Conservation (phyloP, 1,284 basidiomycete species). For the Naganishia sp. region DNA sequence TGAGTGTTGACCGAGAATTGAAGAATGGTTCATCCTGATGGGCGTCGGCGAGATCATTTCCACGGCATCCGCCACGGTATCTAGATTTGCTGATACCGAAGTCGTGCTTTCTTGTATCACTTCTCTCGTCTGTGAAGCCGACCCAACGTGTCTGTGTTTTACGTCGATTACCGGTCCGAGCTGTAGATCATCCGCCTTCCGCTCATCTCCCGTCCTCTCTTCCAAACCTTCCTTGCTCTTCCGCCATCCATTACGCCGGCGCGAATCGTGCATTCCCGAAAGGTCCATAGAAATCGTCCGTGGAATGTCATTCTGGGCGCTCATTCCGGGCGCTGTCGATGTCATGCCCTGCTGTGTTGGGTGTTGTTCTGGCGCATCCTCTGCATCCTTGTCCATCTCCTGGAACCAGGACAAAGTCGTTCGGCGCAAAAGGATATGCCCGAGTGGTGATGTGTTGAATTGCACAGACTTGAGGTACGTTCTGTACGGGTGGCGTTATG, state of each 20-base stretch:
- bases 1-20: neutral
- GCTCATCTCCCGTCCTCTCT: neutral
- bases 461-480: too few relatives aligned
- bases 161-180: neutral
- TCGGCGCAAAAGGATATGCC: too few relatives aligned
- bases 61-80: neutral
- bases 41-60: conserved; percentile 26
- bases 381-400: conserved; percentile 2
- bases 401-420: neutral
- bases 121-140: neutral
- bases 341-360: neutral
- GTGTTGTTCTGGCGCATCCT: neutral
- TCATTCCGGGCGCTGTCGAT: neutral
- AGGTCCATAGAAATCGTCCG: conserved; percentile 10
- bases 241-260: conserved; percentile 18
- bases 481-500: too few relatives aligned
- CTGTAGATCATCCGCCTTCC: neutral
- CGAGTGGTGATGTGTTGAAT: too few relatives aligned
- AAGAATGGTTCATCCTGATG: neutral
- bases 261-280: conserved; percentile 5
- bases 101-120: neutral
- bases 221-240: conserved; percentile 3
- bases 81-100: neutral
- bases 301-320: neutral
- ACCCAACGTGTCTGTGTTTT: too few relatives aligned